Conservation (phyloP, 306 rosid genomes). For the Castanea crenata region DNA sequence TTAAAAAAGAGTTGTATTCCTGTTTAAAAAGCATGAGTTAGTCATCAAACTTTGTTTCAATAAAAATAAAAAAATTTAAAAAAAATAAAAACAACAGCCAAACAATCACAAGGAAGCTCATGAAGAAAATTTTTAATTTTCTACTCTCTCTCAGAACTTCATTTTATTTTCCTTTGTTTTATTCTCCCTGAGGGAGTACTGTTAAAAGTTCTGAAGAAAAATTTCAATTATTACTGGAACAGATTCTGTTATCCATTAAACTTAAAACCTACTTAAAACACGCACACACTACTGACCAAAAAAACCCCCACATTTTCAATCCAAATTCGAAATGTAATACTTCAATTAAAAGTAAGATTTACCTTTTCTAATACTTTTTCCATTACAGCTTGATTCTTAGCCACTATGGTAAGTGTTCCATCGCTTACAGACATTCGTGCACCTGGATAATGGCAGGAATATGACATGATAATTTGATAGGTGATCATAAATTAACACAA, state of each 20-base stretch:
- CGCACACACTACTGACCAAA: background rate
- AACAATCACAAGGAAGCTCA: too few relatives aligned
- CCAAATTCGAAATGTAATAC: background rate
- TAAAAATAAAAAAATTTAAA: too few relatives aligned
- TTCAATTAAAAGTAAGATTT: slow-evolving; percentile 20
- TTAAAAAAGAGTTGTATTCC: background rate
- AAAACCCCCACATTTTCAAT: background rate
- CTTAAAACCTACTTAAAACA: background rate
- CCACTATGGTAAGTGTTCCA: slow-evolving; percentile 79
- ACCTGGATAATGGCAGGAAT: slow-evolving; percentile 47
- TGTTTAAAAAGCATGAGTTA: too few relatives aligned
- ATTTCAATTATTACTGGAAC: background rate
- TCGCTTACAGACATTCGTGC: slow-evolving; percentile 85
- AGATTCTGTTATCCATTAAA: background rate
- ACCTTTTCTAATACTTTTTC: slow-evolving; percentile 82
- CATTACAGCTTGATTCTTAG: slow-evolving; percentile 82
- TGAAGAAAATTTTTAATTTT: background rate
- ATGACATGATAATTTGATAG: slow-evolving; percentile 24
- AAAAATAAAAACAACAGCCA: too few relatives aligned
- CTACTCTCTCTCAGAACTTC: background rate
- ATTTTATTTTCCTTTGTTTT: background rate
- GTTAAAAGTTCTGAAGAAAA: background rate
- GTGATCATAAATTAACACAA: background rate
- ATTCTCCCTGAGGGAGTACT: background rate
- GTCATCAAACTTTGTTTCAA: too few relatives aligned